phyloP scores from a whole-genome alignment of 23 red algal genomes.

The Gracilaria gracilis region DNA sequence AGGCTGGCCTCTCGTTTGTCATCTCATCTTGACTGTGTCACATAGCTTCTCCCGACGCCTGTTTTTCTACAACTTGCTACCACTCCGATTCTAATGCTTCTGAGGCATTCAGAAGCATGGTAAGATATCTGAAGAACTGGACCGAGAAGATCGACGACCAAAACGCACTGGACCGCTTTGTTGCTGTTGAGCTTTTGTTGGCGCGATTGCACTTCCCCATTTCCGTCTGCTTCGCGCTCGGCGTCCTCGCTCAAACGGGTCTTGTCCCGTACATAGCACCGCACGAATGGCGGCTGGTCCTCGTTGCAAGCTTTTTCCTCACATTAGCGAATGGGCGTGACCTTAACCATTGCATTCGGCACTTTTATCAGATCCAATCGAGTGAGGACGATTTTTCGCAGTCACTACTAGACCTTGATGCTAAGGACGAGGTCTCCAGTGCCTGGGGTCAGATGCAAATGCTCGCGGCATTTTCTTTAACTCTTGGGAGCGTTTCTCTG shows the following conservation, averaged over 20 bases:
- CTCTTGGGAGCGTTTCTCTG: constrained; percentile 20
- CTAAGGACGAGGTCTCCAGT: background rate
- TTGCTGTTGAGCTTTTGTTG: constrained; percentile 21
- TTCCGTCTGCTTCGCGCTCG: constrained; percentile 28
- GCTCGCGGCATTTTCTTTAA: constrained; percentile 12
- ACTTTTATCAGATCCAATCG: constrained; percentile 3
- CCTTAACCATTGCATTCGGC: constrained; percentile 20
- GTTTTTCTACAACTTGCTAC: background rate
- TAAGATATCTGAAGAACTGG: constrained; percentile 44
- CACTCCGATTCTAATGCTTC: constrained; percentile 3
- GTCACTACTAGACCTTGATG: background rate
- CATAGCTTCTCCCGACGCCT: background rate
- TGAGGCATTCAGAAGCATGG: constrained; percentile 30
- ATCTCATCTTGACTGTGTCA: background rate
- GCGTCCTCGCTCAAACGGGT: constrained; percentile 22
- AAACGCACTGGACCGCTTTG: constrained; percentile 18
- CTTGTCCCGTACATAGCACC: constrained; percentile 29
- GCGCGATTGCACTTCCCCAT: constrained; percentile 20
- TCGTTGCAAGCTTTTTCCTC: constrained; percentile 39
- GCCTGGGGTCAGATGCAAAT: constrained; percentile 44
- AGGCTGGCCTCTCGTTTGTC: background rate
- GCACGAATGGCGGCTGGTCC: constrained; percentile 18
- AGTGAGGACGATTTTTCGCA: background rate
- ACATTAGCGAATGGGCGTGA: constrained; percentile 35
- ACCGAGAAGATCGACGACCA: constrained; percentile 5